Evolutionary conservation across 805 yeast species (phyloP).

Genomic region (Lipomyces oligophaga): DNA sequence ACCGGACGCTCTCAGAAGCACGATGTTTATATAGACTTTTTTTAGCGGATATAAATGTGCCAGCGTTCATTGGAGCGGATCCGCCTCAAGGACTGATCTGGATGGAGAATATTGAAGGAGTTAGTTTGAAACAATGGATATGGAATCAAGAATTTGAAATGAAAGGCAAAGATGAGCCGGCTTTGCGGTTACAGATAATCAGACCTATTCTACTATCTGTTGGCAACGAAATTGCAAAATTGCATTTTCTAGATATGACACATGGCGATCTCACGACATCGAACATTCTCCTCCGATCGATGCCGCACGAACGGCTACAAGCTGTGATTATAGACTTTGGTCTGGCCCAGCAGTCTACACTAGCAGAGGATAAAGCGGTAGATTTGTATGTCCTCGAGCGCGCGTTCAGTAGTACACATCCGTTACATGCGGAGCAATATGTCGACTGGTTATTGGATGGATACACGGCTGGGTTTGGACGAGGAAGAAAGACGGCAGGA

Average conservation of each 20-base stretch:
- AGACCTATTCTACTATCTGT: conserved; percentile 48
- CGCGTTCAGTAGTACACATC: conserved; percentile 88
- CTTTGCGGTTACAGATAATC: conserved; percentile 36
- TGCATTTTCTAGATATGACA: conserved; percentile 73
- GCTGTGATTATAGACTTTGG: conserved; percentile 90
- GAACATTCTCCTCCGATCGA: conserved; percentile 57
- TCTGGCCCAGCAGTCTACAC: conserved; percentile 65
- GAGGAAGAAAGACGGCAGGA: conserved; percentile 20
- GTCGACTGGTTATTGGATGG: conserved; percentile 72
- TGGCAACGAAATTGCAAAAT: conserved; percentile 61
- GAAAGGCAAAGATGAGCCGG: conserved; percentile 5
- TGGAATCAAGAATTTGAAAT: conserved; percentile 35
- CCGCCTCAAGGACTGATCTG: conserved; percentile 73
- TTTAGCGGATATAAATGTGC: conserved; percentile 57
- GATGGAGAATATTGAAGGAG: conserved; percentile 75
- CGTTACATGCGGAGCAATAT: conserved; percentile 60
- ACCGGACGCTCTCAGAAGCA: conserved; percentile 80
- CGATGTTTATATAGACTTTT: conserved; percentile 61
- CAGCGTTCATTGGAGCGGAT: conserved; percentile 73
- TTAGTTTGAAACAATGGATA: conserved; percentile 37
- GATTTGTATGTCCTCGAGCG: conserved; percentile 91
- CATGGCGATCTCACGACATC: conserved; percentile 96
- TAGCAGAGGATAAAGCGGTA: conserved; percentile 94
- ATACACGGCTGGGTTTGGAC: conserved; percentile 39
- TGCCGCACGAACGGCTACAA: conserved; percentile 5